These are phyloP conservation scores for Trematosphaeria pertusa DNA, from an alignment of 2,329 filamentous ascomycete species.

Conservation along the genomic window DNA sequence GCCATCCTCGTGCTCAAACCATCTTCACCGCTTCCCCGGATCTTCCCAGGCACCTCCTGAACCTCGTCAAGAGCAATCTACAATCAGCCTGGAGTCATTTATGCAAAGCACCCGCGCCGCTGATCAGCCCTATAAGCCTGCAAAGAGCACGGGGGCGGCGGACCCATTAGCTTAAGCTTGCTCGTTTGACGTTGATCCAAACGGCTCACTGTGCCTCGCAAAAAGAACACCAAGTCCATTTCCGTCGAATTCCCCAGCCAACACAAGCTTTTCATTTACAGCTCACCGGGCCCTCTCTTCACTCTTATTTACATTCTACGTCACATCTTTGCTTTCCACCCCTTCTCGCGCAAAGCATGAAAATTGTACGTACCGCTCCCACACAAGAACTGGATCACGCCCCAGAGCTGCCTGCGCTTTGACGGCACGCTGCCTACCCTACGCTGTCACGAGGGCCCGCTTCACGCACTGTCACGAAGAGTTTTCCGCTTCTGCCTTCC, in stretches of 20 bases:
- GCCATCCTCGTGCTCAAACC: background rate
- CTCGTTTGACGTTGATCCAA: no score
- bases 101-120: no score
- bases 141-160: no score
- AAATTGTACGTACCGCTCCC: constrained; percentile 1
- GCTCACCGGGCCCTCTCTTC: no score
- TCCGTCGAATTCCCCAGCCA: no score
- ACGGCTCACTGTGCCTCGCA: background rate
- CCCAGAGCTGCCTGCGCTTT: constrained; percentile 14
- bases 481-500: no score
- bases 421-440: constrained; percentile 17
- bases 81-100: no score
- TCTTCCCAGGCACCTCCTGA: no score
- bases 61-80: no score
- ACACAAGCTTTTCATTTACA: no score
- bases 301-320: background rate
- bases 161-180: no score
- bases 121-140: no score
- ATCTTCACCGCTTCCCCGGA: constrained; percentile 8
- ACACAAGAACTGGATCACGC: constrained; percentile 12
- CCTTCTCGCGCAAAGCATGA: constrained; percentile 16
- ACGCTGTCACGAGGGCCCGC: background rate
- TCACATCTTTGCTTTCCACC: background rate
- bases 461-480: background rate
- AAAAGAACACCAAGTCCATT: background rate